Conservation (phyloP, 805 yeast genomes). For the Saccharomycopsis vini region DNA sequence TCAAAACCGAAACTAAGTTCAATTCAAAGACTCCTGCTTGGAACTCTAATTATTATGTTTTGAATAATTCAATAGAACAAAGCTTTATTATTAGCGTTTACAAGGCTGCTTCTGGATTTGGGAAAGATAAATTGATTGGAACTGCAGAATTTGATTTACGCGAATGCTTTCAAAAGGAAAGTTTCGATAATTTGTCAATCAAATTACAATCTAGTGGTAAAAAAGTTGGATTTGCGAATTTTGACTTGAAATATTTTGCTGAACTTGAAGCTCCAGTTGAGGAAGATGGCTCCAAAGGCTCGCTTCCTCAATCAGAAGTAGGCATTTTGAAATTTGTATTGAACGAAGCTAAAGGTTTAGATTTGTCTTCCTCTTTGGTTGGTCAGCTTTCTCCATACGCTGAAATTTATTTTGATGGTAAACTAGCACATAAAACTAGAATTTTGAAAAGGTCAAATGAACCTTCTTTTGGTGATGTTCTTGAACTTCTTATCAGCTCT, state of each 20-base stretch:
- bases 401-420: conserved; percentile 50
- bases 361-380: conserved; percentile 39
- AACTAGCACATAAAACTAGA: conserved; percentile 49
- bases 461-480: conserved; percentile 59
- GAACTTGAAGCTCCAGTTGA: conserved; percentile 18
- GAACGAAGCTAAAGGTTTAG: conserved; percentile 53
- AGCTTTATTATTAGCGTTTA: conserved; percentile 32
- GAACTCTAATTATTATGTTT: conserved; percentile 55
- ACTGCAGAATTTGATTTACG: conserved; percentile 36
- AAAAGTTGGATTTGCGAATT: conserved; percentile 36
- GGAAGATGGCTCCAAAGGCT: conserved; percentile 22
- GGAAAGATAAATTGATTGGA: conserved; percentile 14
- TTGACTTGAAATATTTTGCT: conserved; percentile 35
- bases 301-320: conserved; percentile 48
- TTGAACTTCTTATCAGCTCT: conserved; percentile 54
- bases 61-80: conserved; percentile 49
- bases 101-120: conserved; percentile 8
- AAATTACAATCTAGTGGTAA: conserved; percentile 15
- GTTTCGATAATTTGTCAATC: conserved; percentile 29
- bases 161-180: conserved; percentile 44
- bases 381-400: conserved; percentile 53
- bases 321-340: conserved; percentile 63
- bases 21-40: conserved; percentile 49
- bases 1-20: conserved; percentile 50
- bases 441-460: conserved; percentile 58